Evolutionary conservation across 106 monocot species (phyloP).

Genomic region (Allium fistulosum): DNA sequence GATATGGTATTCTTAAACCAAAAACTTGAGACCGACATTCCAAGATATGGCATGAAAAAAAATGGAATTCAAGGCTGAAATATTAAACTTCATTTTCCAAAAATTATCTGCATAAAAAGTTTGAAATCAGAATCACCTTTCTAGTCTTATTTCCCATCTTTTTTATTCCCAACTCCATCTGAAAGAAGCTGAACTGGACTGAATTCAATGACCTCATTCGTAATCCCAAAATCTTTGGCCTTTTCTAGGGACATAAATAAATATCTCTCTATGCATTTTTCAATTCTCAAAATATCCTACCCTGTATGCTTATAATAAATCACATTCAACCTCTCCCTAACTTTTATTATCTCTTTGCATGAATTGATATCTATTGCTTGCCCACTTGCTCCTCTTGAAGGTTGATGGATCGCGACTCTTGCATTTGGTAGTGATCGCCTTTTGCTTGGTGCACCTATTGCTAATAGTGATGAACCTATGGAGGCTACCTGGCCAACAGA

Average conservation of each 20-base stretch:
- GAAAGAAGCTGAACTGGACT: constrained; percentile 35
- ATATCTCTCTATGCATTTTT: constrained; percentile 48
- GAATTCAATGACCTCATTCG: constrained; percentile 56
- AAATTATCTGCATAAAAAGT: too few species aligned
- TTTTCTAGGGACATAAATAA: constrained; percentile 58
- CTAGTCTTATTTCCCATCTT: too few species aligned
- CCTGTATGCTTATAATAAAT: constrained; percentile 54
- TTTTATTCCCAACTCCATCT: constrained; percentile 13
- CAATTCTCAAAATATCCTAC: constrained; percentile 32
- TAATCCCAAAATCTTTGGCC: constrained; percentile 60
- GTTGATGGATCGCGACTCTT: constrained; percentile 85
- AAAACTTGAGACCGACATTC: too few species aligned
- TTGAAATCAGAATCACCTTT: too few species aligned
- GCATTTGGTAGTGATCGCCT: constrained; percentile 72
- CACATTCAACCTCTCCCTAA: constrained; percentile 10
- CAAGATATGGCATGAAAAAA: too few species aligned
- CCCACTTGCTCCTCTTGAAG: constrained; percentile 22
- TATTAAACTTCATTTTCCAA: too few species aligned
- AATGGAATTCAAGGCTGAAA: too few species aligned
- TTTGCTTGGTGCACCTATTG: constrained; percentile 56
- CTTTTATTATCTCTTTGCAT: constrained; percentile 44
- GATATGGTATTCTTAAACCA: too few species aligned
- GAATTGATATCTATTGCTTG: constrained; percentile 32
- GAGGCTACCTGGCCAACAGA: constrained; percentile 75
- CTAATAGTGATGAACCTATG: constrained; percentile 60